A percentile compares a stretch with the other conserved stretches of the same genome.
phyloP scores from a whole-genome alignment of 2,329 filamentous ascomycete genomes.

The Ophiostoma piceae region DNA sequence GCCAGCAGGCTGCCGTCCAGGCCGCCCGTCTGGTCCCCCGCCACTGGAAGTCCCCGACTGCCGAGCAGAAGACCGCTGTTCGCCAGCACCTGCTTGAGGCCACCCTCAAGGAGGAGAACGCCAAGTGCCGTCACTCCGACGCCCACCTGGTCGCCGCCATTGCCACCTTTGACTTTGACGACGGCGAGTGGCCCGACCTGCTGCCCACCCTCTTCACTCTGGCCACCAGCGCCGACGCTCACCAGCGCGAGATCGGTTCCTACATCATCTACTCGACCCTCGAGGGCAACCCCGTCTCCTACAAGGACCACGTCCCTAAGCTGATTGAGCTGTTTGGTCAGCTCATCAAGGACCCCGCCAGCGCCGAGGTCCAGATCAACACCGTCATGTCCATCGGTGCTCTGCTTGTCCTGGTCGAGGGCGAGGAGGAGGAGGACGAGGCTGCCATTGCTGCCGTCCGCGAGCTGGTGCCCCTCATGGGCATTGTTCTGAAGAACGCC shows the following conservation, averaged over 20 bases:
- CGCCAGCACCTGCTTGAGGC: constrained; percentile 79
- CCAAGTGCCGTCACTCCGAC: constrained; percentile 75
- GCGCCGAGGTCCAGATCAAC: constrained; percentile 88
- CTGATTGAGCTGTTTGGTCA: constrained; percentile 78
- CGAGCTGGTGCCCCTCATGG: constrained; percentile 77
- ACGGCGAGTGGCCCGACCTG: constrained; percentile 80
- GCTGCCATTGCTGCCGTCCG: constrained; percentile 70
- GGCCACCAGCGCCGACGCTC: constrained; percentile 65
- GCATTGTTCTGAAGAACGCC: constrained; percentile 77
- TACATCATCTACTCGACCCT: constrained; percentile 91
- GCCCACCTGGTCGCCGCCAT: constrained; percentile 84
- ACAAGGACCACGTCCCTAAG: constrained; percentile 72
- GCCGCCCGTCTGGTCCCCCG: constrained; percentile 74
- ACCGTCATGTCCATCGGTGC: constrained; percentile 86
- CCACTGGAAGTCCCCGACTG: constrained; percentile 74
- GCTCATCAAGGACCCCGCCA: constrained; percentile 86
- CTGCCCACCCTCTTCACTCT: constrained; percentile 74
- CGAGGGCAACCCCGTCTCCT: constrained; percentile 79
- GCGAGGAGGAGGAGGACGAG: constrained; percentile 80
- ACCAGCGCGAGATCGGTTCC: constrained; percentile 82
- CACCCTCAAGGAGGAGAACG: constrained; percentile 71
- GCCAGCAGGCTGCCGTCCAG: constrained; percentile 89
- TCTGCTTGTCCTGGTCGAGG: constrained; percentile 79
- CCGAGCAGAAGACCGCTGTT: constrained; percentile 71
- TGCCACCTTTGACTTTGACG: constrained; percentile 77